Base-by-base conservation (phyloP, 768 basidiomycete genomes). In the Mycena alexandri region DNA sequence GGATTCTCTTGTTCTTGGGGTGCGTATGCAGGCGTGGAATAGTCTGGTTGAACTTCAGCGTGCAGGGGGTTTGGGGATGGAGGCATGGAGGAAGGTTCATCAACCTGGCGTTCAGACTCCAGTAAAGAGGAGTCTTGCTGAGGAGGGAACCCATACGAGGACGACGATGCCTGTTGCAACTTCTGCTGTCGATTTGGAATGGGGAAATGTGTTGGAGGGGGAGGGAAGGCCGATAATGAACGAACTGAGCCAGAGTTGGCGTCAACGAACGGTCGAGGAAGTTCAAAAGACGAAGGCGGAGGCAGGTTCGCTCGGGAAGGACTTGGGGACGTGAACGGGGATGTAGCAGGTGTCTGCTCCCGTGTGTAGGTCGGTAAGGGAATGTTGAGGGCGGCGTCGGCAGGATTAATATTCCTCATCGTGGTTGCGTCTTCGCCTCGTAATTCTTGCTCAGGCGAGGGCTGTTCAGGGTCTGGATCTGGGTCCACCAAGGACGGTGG, bases 151-250 rank as follows among this genome's bases (percentile, higher is more conserved):
- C 75, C 73, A 14, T 74, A 72, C 34, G 72, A 72, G 14, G 70
- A 67, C 2, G 75, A 63, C 21, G 71, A 64, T 41, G 46, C 29
- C 38, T 69, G 70, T 33, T 70, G 63, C 5, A 57, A 69, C 25
- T 54, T 47, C 34, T 47, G 62, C 33, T 64, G 64, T 11, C 61
- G 78, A 33, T 86, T 84, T 41, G 89, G 92, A 16, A 90, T 77
- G 14, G 92, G 92, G 64, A 90, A 87, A 75, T 93, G 91, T 0
- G 86, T 87, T 0, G 92, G 92, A 17, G 92, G 92, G 0, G 84
- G 77, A 24, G 92, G 92, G 75, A 93, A 93, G 0, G 88, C 89
- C 36, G 89, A 91, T 24, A 93, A 80, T 1, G 91, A 90, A 21
- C 89, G 84, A n/a, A 91, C 83, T 29, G 89, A 89, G 42, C 83